Percentiles rank a stretch among this genome's conserved stretches.
These are phyloP conservation scores for Petunia secreta DNA, from an alignment of 257 asterid species.

Conservation along the genomic window DNA sequence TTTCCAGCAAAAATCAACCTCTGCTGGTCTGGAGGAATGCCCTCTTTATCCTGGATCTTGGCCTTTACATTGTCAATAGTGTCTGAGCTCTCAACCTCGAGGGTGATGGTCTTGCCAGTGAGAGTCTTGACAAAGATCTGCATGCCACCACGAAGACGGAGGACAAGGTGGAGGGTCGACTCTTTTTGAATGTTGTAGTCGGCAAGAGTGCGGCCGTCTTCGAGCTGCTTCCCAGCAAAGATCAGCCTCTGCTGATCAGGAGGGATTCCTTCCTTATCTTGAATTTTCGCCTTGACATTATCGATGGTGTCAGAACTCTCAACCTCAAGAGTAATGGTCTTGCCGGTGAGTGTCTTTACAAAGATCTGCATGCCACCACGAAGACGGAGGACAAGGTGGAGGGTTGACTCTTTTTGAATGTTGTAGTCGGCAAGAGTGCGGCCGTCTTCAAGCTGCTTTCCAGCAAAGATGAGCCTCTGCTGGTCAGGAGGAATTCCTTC, in stretches of 20 bases:
- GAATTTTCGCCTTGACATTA: no score
- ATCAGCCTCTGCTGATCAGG: background rate
- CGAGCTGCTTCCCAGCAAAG: background rate
- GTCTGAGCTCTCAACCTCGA: background rate
- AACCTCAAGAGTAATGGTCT: no score
- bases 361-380: no score
- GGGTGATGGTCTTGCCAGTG: background rate
- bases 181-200: background rate
- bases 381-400: no score
- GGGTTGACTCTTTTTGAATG: no score
- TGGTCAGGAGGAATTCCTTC: no score
- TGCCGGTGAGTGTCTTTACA: no score
- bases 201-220: background rate
- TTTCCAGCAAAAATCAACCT: background rate
- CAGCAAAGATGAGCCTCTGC: no score
- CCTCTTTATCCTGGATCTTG: background rate
- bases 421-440: no score
- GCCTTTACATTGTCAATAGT: background rate
- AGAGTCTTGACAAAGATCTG: background rate
- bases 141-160: background rate
- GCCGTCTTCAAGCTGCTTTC: no score
- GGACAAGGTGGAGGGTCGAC: background rate
- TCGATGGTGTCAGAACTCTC: no score
- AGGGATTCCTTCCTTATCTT: background rate
- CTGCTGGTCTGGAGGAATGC: background rate